phyloP scores from a whole-genome alignment of 2,329 filamentous ascomycete species.

The Ceratocystis smalleyi region DNA sequence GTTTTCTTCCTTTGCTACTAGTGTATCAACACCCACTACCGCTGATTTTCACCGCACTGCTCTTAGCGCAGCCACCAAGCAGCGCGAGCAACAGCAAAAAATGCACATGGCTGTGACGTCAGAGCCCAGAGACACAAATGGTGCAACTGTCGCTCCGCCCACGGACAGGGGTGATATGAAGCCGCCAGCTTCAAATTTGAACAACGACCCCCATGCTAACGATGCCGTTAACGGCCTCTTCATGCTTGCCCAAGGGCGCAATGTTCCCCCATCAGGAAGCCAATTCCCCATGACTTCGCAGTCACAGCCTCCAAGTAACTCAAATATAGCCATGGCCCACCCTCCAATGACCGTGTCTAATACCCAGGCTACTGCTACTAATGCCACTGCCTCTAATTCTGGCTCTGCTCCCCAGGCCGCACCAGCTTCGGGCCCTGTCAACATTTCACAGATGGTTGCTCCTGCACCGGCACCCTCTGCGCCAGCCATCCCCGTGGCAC shows the following conservation, averaged over 20 bases:
- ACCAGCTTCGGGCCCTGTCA: not conserved
- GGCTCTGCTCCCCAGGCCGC: not conserved
- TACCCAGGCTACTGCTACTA: not conserved
- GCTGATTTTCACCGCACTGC: conserved; percentile 92
- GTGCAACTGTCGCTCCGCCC: conserved; percentile 22
- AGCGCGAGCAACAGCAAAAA: conserved; percentile 30
- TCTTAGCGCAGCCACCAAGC: conserved; percentile 58
- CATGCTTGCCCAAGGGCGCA: conserved; percentile 60
- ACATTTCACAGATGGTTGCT: not conserved
- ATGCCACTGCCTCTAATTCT: not conserved
- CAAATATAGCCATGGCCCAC: not conserved
- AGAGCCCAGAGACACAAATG: conserved; percentile 9
- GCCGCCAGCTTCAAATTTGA: conserved; percentile 6
- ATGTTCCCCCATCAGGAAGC: conserved; percentile 28
- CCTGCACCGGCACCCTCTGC: not conserved
- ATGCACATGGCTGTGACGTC: conserved; percentile 20
- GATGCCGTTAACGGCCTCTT: conserved; percentile 91
- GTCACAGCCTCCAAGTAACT: not conserved
- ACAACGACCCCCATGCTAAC: conserved; percentile 76
- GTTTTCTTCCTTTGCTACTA: conserved; percentile 54
- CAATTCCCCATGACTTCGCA: conserved; percentile 3
- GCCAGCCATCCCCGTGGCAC: conserved; percentile 37
- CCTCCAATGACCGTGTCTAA: conserved; percentile 2
- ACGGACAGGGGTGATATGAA: conserved; percentile 40
- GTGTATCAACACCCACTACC: conserved; percentile 75